Evolutionary conservation across 129 eudicot species (phyloP), one percentile per base, ranked within the genome.

Genomic region (Mikania micrantha): DNA sequence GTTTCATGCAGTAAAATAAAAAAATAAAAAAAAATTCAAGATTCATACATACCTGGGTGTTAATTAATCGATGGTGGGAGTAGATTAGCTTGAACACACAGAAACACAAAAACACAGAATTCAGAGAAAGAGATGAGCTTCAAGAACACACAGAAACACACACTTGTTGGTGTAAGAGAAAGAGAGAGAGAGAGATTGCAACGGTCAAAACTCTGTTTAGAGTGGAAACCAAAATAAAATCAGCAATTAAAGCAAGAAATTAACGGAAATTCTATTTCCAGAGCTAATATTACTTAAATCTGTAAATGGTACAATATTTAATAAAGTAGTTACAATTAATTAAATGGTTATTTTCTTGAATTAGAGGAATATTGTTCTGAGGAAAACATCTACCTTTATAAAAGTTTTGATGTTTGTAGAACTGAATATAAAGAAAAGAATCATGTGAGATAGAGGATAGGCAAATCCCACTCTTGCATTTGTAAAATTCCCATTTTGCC

Each of bases 171-270:
- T 64, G 74, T 22, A 36, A 16, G 59, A 16, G 38, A 36, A 72
- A 71, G 83, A 66, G 90, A 66, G 84, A 78, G 76, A 67, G 83
- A 79, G 74, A 71, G 70, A 54, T 81, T 69, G 86, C 90, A 87
- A 87, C 95, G 95, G 95, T 87, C 90, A 81, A 87, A 81, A 84
- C 62, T 58, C 64, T 76, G 69, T 58, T 45, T 28, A 57, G 77
- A 64, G 54, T 64, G 67, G 73, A 67, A 70, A 65, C 19, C 12
- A 77, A 57, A 71, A 71, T 38, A 44, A 66, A 70, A 60, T 19
- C 64, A n/a, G 67, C 36, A 12, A 39, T 45, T 1, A 77, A 70
- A 38, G 45, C 25, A 59, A 28, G 29, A 24, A 67, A 59, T 25
- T 9, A 32, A 50, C 0, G 29, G 67, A 70, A 69, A 59, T 35